Conservation (phyloP, 177 flowering plant species). For the Vitis hybrid region DNA sequence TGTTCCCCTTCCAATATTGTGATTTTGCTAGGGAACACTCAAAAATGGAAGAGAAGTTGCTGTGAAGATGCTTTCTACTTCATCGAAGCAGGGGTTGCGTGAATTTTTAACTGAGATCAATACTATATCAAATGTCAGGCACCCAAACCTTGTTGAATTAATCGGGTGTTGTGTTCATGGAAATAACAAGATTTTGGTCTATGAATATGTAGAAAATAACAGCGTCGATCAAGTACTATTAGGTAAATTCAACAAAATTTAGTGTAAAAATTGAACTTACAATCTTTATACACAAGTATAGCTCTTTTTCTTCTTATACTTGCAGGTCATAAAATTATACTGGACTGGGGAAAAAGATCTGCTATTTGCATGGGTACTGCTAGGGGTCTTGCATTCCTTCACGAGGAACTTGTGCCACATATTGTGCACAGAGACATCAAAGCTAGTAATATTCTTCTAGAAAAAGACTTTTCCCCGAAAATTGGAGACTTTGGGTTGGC, state of each 20-base stretch:
- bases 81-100: conserved; percentile 76
- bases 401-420: conserved; percentile 76
- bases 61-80: conserved; percentile 74
- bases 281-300: background rate
- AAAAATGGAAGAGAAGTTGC: conserved; percentile 65
- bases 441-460: conserved; percentile 85
- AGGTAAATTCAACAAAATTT: conserved; percentile 36
- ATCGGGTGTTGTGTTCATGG: conserved; percentile 78
- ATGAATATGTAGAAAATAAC: conserved; percentile 79
- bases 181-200: conserved; percentile 60
- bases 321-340: conserved; percentile 45
- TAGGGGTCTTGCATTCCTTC: conserved; percentile 72
- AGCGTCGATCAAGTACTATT: conserved; percentile 75
- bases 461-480: conserved; percentile 61
- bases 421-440: conserved; percentile 91
- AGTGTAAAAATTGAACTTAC: conserved; percentile 5
- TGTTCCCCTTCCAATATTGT: conserved; percentile 4
- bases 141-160: conserved; percentile 83
- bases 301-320: conserved; percentile 9
- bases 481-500: conserved; percentile 95
- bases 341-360: conserved; percentile 67
- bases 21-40: conserved; percentile 58
- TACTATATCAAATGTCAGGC: conserved; percentile 69
- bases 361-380: conserved; percentile 73
- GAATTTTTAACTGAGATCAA: conserved; percentile 82